Base-by-base conservation (phyloP, 2,329 filamentous ascomycete genomes). In the Fusarium solani-melongenae region DNA sequence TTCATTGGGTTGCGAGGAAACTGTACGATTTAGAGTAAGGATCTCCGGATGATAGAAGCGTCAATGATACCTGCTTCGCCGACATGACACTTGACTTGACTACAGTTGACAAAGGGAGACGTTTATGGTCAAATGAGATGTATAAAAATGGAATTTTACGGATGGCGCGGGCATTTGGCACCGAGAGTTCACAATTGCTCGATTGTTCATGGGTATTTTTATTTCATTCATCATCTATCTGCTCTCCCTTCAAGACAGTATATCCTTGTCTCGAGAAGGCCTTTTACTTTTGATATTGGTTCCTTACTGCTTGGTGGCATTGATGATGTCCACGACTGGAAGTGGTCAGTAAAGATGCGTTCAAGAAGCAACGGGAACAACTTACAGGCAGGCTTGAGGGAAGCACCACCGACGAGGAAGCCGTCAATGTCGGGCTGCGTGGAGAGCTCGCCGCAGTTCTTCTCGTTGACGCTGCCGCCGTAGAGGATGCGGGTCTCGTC, bases 361-460 rank as follows among this genome's bases (percentile, higher is more conserved):
- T 34, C 31, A 12, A 12, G 9, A 27, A 5, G 17, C 2, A 3
- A 58, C 29, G 51, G 22, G 8, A 6, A 29, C 7, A 62, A 88
- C 92, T 89, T 86, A 94, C 92, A 98, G 76, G 94, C 95, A 82
- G 96, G 96, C 92, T 98, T 98, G 87, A 98, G 91, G 84, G 93
- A 96, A 82, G 96, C 96, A 85, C 96, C 96, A 76, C 96, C 96
- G 77, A 98, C 96, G 77, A 98, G 90, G 92, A 98, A 98, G 68
- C 96, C 96, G 84, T 99, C 96, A 84, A 99, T 98, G 85, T 99
- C 96, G 74, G 90, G 84, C 90, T 98, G 91, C 89, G 95, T 96
- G 83, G 93, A 91, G 79, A 99, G 90, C 75, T 98, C 96, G 81
- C 88, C 90, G 89, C 94, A 97, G 91, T 99, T 99, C 93, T 98